Evolutionary conservation across 345 rosid genomes (phyloP), one percentile per base, ranked within the genome.

Genomic region (Eucalyptus tenuipes): DNA sequence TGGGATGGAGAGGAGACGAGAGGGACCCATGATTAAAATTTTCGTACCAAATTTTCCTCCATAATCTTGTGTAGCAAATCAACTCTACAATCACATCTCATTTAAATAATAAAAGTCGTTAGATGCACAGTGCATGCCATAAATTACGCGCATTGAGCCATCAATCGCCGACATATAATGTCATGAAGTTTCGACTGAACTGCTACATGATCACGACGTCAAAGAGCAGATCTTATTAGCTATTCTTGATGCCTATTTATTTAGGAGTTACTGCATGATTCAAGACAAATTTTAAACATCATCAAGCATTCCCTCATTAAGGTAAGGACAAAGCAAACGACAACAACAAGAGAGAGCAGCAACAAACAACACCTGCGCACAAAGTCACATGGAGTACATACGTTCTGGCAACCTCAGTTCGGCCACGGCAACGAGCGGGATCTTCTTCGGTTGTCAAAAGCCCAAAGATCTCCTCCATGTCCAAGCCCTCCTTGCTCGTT

Each of bases 401-500:
- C 91, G 92, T 25, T 81, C 37, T 31, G 91, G 90, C 85, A 95
- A 95, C 88, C 95, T 89, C 20, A 94, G 93, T 86, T 94, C 89
- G 10, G 89, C 89, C 50, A 94, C 87, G 29, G 88, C 92, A 31
- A 89, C 86, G 45, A 94, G 94, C 25, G 95, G 95, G 89, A 82
- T 75, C 64, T 94, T 94, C 66, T 8, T 93, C 1, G 95, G 94
- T n/a, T n/a, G 96, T 92, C 5, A 93, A 91, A 10, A 94, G 92
- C 12, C 96, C 96, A 31, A 91, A 93, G 61, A 93, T 90, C 88
- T 94, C 95, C 88, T 95, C 96, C 96, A 94, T 94, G 40, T 90
- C 91, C 64, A 95, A 29, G 3, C 94, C 95, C n/a, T 93, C 91
- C 29, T 86, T 68, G 22, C 49, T 86, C 89, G 88, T 87, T 16